These are phyloP conservation scores for Candida yuanshanica DNA, from an alignment of 805 yeast genomes.

Conservation along the genomic window DNA sequence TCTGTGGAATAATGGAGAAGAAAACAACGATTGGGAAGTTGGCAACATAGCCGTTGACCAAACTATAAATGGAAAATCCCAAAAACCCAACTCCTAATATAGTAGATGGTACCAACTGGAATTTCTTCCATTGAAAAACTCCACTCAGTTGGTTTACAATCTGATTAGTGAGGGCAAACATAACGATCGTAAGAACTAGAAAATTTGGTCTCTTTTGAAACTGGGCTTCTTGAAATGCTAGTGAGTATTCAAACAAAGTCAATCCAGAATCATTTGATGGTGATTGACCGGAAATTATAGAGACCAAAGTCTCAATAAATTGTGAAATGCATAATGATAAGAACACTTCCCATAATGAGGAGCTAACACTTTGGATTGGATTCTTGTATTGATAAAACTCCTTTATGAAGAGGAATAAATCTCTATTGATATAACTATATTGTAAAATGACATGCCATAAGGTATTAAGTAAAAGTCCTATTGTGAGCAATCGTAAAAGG, in stretches of 20 bases:
- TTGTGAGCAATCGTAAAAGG: slow-evolving; percentile 30
- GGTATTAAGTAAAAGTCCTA: slow-evolving; percentile 11
- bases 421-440: not conserved
- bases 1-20: slow-evolving; percentile 62
- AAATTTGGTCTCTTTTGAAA: slow-evolving; percentile 44
- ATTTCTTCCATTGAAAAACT: slow-evolving; percentile 43
- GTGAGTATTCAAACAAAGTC: slow-evolving; percentile 69
- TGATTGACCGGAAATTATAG: slow-evolving; percentile 47
- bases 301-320: slow-evolving; percentile 59
- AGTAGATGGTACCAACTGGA: slow-evolving; percentile 59
- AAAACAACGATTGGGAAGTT: slow-evolving; percentile 51
- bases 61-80: slow-evolving; percentile 36
- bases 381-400: slow-evolving; percentile 2
- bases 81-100: slow-evolving; percentile 51
- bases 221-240: slow-evolving; percentile 71
- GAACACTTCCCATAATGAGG: slow-evolving; percentile 55
- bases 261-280: slow-evolving; percentile 64
- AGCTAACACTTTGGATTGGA: slow-evolving; percentile 26
- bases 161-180: slow-evolving; percentile 55
- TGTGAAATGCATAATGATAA: slow-evolving; percentile 54
- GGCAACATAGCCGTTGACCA: slow-evolving; percentile 35
- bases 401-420: slow-evolving; percentile 1
- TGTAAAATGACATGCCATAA: not conserved
- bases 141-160: slow-evolving; percentile 59
- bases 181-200: slow-evolving; percentile 45